phyloP scores from a whole-genome alignment of 2,329 filamentous ascomycete species.

The Neocatenulostroma microsporum region DNA sequence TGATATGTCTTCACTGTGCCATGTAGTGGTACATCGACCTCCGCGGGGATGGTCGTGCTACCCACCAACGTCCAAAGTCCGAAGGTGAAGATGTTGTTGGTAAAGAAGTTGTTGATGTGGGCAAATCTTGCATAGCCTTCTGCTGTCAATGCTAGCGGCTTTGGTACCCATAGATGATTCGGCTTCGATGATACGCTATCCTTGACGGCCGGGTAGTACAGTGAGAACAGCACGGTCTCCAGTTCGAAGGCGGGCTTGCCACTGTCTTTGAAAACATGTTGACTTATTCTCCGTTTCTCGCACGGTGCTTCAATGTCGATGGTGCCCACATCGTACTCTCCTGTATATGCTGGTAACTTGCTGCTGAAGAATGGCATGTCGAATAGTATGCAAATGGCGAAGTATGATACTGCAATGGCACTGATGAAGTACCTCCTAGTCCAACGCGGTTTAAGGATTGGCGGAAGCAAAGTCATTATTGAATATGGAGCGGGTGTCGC shows the following conservation, averaged over 20 bases:
- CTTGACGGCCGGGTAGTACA: conserved; percentile 38
- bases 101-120: conserved; percentile 29
- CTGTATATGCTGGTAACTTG: conserved; percentile 36
- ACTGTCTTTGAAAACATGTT: conserved; percentile 31
- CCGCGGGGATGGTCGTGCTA: conserved; percentile 36
- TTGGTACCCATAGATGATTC: conserved; percentile 37
- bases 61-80: conserved; percentile 36
- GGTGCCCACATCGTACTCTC: conserved; percentile 36
- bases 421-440: conserved; percentile 5
- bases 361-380: conserved; percentile 36
- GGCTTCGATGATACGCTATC: conserved; percentile 18
- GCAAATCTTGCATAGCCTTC: conserved; percentile 39
- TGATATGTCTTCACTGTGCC: conserved; percentile 21
- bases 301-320: conserved; percentile 37
- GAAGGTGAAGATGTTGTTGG: conserved; percentile 34
- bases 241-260: conserved; percentile 37
- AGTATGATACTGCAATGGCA: conserved; percentile 2
- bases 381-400: conserved; percentile 27
- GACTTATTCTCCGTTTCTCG: conserved; percentile 28
- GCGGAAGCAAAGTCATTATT: neutral
- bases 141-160: conserved; percentile 36
- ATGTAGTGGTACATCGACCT: conserved; percentile 36
- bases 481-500: too few species aligned
- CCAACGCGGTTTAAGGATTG: conserved; percentile 3
- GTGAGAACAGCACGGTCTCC: conserved; percentile 36